Percentiles rank a stretch among this genome's conserved stretches.
phyloP scores from a whole-genome alignment of 2,329 filamentous ascomycete species.

The Penicillium sclerotiorum region DNA sequence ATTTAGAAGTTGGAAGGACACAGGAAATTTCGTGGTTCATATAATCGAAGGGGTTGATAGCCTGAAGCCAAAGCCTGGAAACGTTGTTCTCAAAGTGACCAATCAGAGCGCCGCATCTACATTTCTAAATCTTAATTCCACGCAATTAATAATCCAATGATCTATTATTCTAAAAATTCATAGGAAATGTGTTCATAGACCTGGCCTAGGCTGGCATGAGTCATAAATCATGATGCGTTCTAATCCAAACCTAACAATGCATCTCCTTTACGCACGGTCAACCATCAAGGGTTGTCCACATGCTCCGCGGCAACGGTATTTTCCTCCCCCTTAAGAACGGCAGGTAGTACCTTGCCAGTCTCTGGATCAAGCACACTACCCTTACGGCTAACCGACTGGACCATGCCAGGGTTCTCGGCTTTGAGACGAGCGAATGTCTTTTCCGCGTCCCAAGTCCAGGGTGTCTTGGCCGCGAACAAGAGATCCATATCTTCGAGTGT shows the following conservation, averaged over 20 bases:
- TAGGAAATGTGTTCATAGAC: too few species aligned
- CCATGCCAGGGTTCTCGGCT: conserved; percentile 59
- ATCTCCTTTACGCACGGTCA: too few species aligned
- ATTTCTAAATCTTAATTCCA: background rate
- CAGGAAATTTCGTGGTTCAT: background rate
- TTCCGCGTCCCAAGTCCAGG: conserved; percentile 73
- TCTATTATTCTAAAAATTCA: background rate
- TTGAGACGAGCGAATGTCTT: conserved; percentile 64
- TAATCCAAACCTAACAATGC: background rate
- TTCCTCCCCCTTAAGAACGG: conserved; percentile 9
- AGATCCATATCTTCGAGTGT: conserved; percentile 77
- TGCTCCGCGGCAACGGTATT: conserved; percentile 15
- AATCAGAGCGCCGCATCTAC: conserved; percentile 18
- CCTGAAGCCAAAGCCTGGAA: conserved; percentile 41
- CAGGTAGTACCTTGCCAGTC: conserved; percentile 26
- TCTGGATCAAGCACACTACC: conserved; percentile 37
- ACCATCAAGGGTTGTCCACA: conserved; percentile 22
- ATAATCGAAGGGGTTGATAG: conserved; percentile 15
- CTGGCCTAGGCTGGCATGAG: too few species aligned
- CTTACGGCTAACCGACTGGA: conserved; percentile 41
- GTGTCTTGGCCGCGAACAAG: conserved; percentile 67
- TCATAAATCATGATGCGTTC: background rate
- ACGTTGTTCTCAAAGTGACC: conserved; percentile 35
- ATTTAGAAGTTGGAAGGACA: background rate
- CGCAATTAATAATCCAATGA: background rate